phyloP scores from a whole-genome alignment of 1,139 yeast genomes.

The Kurtzmaniella quercitrusa region DNA sequence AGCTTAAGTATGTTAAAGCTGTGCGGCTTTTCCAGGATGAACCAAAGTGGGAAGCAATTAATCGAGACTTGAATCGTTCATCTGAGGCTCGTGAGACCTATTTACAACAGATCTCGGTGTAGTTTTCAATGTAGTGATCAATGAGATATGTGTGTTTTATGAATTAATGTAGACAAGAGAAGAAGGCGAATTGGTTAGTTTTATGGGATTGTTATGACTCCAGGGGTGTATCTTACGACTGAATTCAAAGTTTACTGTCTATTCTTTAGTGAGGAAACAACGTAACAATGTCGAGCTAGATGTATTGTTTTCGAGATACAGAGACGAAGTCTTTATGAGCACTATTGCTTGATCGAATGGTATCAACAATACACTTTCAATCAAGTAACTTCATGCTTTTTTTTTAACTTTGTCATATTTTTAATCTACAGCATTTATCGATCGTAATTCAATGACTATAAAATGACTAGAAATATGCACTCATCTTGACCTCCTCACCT shows the following conservation, averaged over 20 bases:
- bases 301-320: too few relatives aligned
- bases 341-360: too few relatives aligned
- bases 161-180: background rate
- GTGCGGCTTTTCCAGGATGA: slow-evolving; percentile 86
- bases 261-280: too few relatives aligned
- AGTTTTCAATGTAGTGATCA: slow-evolving; percentile 3
- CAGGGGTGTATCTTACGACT: too few relatives aligned
- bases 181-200: background rate
- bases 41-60: slow-evolving; percentile 93
- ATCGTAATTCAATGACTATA: background rate
- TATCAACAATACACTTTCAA: too few relatives aligned
- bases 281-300: too few relatives aligned
- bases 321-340: too few relatives aligned
- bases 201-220: too few relatives aligned
- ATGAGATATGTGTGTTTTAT: slow-evolving; percentile 5
- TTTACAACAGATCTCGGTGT: slow-evolving; percentile 27
- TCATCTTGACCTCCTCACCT: background rate
- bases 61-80: slow-evolving; percentile 41
- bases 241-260: too few relatives aligned
- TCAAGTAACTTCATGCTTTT: too few relatives aligned
- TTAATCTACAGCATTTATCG: too few relatives aligned
- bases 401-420: too few relatives aligned
- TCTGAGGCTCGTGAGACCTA: slow-evolving; percentile 32
- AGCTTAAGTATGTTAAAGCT: slow-evolving; percentile 64
- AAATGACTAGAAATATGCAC: background rate